A percentile compares a stretch with the other conserved stretches of the same genome.
phyloP scores from a whole-genome alignment of 345 rosid species.

The Gossypium thurberi region DNA sequence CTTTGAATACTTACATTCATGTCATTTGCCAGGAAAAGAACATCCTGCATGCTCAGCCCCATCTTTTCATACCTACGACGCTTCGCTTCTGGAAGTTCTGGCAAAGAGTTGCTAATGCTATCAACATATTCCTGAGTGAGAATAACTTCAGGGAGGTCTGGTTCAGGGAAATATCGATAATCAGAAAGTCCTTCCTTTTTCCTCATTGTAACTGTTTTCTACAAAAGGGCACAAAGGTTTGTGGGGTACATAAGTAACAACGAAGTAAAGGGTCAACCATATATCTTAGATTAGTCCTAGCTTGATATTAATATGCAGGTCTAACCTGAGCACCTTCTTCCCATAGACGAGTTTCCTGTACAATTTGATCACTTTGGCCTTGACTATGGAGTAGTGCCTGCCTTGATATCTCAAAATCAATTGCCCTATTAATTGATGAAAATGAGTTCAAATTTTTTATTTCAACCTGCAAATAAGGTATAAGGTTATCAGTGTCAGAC shows the following conservation, averaged over 20 bases:
- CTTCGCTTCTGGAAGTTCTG: constrained; percentile 88
- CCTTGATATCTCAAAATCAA: constrained; percentile 84
- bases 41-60: constrained; percentile 92
- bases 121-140: constrained; percentile 60
- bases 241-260: constrained; percentile 15
- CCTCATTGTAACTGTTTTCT: constrained; percentile 94
- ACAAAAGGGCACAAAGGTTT: constrained; percentile 20
- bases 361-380: constrained; percentile 65
- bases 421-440: constrained; percentile 78
- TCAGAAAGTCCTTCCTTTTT: constrained; percentile 95
- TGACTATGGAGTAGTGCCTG: constrained; percentile 60
- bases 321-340: constrained; percentile 88
- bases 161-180: constrained; percentile 94
- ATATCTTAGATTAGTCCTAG: constrained; percentile 4
- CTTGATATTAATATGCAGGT: neutral
- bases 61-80: constrained; percentile 75
- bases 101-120: constrained; percentile 48
- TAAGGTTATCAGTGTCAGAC: constrained; percentile 14
- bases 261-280: neutral
- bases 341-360: constrained; percentile 95
- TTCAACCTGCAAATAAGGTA: constrained; percentile 59
- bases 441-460: constrained; percentile 88
- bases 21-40: constrained; percentile 91
- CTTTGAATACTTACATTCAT: constrained; percentile 46
- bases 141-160: constrained; percentile 86